Percentiles rank a stretch among this genome's conserved stretches.
Evolutionary conservation across 768 basidiomycete genomes (phyloP).

Genomic region (Trametes punicea): DNA sequence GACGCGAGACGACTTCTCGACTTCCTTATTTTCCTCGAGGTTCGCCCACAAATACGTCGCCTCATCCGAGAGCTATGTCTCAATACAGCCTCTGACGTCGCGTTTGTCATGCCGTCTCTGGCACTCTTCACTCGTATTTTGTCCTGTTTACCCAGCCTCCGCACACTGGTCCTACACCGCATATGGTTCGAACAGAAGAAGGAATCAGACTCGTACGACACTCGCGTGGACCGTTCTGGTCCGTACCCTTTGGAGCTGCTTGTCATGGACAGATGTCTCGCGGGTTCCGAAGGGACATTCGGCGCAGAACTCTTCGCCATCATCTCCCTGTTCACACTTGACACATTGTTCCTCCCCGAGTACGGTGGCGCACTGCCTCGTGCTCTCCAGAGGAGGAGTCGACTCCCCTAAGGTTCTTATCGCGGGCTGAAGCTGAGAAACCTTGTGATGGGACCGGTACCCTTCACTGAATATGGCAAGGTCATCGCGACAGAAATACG

Average conservation of each 20-base stretch:
- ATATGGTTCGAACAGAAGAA: background rate
- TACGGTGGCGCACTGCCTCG: too few relatives aligned
- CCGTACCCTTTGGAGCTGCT: background rate
- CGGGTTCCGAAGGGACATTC: background rate
- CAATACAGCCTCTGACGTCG: background rate
- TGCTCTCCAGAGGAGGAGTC: too few relatives aligned
- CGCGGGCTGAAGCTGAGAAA: too few relatives aligned
- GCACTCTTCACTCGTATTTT: background rate
- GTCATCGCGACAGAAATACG: background rate
- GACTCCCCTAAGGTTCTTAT: too few relatives aligned
- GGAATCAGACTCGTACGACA: too few relatives aligned
- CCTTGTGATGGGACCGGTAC: background rate
- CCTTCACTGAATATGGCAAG: background rate
- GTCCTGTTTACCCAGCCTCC: background rate
- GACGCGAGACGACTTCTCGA: background rate
- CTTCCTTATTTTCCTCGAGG: background rate
- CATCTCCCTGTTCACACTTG: background rate
- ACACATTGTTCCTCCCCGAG: too few relatives aligned
- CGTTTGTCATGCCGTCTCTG: background rate
- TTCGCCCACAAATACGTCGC: background rate
- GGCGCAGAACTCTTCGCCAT: background rate
- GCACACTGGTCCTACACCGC: background rate
- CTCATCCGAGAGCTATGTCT: background rate
- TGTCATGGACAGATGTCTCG: background rate
- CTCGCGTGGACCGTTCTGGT: background rate